Conservation (phyloP, 2,329 filamentous ascomycete genomes). For the Colletotrichum magnum region DNA sequence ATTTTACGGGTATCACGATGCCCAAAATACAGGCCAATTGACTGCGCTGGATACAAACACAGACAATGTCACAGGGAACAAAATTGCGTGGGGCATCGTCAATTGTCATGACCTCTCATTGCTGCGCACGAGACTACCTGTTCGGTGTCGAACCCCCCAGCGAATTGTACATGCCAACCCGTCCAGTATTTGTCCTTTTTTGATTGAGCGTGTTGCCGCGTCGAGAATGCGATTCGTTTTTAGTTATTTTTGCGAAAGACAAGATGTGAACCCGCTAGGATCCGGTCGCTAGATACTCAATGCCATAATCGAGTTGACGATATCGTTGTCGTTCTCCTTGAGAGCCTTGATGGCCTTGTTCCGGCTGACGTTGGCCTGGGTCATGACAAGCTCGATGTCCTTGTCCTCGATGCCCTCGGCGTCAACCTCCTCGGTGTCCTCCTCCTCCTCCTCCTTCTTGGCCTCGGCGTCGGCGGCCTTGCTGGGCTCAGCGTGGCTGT, state of each 20-base stretch:
- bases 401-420: slow-evolving; percentile 96
- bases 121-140: slow-evolving; percentile 32
- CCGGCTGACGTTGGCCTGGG: slow-evolving; percentile 94
- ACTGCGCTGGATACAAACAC: background rate
- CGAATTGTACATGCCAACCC: slow-evolving; percentile 45
- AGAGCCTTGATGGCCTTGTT: slow-evolving; percentile 99
- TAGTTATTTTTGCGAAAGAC: slow-evolving; percentile 26
- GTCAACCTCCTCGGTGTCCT: slow-evolving; percentile 96
- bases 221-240: slow-evolving; percentile 27
- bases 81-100: slow-evolving; percentile 18
- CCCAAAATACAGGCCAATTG: background rate
- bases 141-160: slow-evolving; percentile 40
- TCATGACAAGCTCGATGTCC: slow-evolving; percentile 99
- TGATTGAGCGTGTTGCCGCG: slow-evolving; percentile 22
- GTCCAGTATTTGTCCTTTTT: slow-evolving; percentile 40
- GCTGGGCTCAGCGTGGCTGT: slow-evolving; percentile 79
- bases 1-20: background rate
- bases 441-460: slow-evolving; percentile 86
- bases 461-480: slow-evolving; percentile 74
- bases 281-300: slow-evolving; percentile 77
- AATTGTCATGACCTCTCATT: slow-evolving; percentile 39
- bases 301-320: slow-evolving; percentile 99
- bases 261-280: slow-evolving; percentile 16
- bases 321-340: slow-evolving; percentile 99
- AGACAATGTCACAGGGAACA: background rate